phyloP scores from a whole-genome alignment of 139 green algal genomes.

The Micractinium conductrix region DNA sequence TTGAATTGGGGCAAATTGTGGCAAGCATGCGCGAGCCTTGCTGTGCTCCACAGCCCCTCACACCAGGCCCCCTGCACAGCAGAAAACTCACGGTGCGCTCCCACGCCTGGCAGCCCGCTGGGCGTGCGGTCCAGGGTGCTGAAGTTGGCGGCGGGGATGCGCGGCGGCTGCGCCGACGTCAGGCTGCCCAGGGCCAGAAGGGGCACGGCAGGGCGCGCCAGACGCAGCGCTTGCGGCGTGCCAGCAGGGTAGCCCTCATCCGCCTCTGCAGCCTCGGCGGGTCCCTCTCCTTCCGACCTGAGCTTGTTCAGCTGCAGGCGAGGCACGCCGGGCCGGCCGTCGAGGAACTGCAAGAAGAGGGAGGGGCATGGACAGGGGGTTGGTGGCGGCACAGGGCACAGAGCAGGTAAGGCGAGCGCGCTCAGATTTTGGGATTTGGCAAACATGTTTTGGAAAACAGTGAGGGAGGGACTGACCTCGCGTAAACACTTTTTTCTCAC shows the following conservation, averaged over 20 bases:
- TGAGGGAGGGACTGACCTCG: too few relatives aligned
- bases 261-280: background rate
- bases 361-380: too few relatives aligned
- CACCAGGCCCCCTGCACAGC: too few relatives aligned
- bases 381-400: background rate
- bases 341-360: background rate
- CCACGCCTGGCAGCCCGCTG: too few relatives aligned
- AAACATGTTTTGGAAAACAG: background rate
- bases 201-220: background rate
- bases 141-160: constrained; percentile 13
- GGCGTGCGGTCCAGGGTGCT: background rate
- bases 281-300: background rate
- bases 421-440: background rate
- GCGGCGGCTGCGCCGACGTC: background rate
- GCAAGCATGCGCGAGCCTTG: too few relatives aligned
- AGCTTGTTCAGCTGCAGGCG: constrained; percentile 12
- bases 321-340: constrained; percentile 16
- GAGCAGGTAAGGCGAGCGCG: too few relatives aligned
- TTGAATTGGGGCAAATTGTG: too few relatives aligned
- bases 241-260: background rate
- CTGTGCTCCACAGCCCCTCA: too few relatives aligned
- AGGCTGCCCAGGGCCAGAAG: constrained; percentile 8
- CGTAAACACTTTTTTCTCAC: too few relatives aligned
- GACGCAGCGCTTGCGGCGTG: too few relatives aligned
- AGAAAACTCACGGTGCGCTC: too few relatives aligned